Percentiles rank a stretch among this genome's conserved stretches.
phyloP scores from a whole-genome alignment of 495 filamentous ascomycete genomes.

The Aeminium ludgeri region DNA sequence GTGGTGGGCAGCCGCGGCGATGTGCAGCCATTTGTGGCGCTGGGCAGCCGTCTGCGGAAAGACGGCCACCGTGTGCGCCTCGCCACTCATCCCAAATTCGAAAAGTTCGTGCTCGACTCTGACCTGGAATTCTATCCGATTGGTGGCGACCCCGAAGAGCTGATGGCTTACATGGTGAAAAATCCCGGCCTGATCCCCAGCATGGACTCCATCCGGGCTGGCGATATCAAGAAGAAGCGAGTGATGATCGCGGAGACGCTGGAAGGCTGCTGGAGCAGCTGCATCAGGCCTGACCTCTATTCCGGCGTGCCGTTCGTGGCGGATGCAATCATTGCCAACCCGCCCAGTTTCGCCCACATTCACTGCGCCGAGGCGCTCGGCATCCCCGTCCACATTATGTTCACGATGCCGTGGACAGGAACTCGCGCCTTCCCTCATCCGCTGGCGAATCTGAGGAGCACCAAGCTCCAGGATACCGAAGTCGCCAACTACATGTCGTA shows the following conservation, averaged over 20 bases:
- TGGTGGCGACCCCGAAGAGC: slow-evolving; percentile 58
- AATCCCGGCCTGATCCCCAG: slow-evolving; percentile 66
- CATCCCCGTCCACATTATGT: slow-evolving; percentile 66
- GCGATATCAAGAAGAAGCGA: slow-evolving; percentile 49
- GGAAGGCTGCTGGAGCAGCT: slow-evolving; percentile 52
- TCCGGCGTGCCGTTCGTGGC: slow-evolving; percentile 45
- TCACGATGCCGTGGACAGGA: slow-evolving; percentile 58
- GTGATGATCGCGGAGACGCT: slow-evolving; percentile 53
- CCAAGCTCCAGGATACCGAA: slow-evolving; percentile 37
- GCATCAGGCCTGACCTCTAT: background rate
- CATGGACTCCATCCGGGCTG: slow-evolving; percentile 45
- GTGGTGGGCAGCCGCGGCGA: slow-evolving; percentile 67
- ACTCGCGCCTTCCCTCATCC: slow-evolving; percentile 58
- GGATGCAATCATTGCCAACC: slow-evolving; percentile 72
- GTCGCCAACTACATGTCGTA: slow-evolving; percentile 61
- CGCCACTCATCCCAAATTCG: slow-evolving; percentile 59
- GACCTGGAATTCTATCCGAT: slow-evolving; percentile 66
- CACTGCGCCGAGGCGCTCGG: slow-evolving; percentile 70
- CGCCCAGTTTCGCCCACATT: slow-evolving; percentile 64
- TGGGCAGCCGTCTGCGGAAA: slow-evolving; percentile 45
- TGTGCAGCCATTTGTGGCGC: slow-evolving; percentile 56
- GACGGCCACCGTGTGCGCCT: slow-evolving; percentile 58
- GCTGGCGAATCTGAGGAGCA: slow-evolving; percentile 48
- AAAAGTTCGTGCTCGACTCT: slow-evolving; percentile 48
- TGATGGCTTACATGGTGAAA: slow-evolving; percentile 82